Evolutionary conservation across 2,329 filamentous ascomycete genomes (phyloP), one percentile per base, ranked within the genome.

Genomic region (Hymenoscyphus occultus): DNA sequence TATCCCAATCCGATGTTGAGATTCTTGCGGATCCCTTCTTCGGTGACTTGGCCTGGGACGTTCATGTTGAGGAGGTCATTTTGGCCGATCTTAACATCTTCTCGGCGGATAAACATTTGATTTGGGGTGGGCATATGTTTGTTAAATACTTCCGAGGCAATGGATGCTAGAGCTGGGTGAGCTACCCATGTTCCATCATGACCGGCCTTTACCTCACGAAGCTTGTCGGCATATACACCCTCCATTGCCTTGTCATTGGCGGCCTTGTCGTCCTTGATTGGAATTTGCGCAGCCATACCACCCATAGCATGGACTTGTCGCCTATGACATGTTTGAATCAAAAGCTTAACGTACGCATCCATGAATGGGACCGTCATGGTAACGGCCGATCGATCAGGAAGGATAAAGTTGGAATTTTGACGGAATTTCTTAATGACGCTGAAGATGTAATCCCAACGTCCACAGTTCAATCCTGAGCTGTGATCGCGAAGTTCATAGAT

Each of bases 361-460:
- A 99, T 98, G 81, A 99, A 99, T 13, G 95, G 95, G 1, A 94
- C 90, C 13, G 93, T 98, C 95, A 99, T 98, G 72, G 95, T 99
- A 63, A 99, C 92, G 67, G 87, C 84, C 63, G 89, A 89, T 68
- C 95, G 91, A 78, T 99, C 94, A 35, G 95, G 95, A 22, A 99
- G 89, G 64, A 98, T 88, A 77, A 98, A 98, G 81, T 90, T 89
- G 74, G 91, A 84, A 83, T 97, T 95, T 75, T 97, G 88, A 77
- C 95, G 92, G 90, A 98, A 97, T 80, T 96, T 97, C 86, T 99
- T 99, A 84, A 99, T 98, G 76, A 94, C 92, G 78, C 90, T 95
- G 85, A 99, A 99, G 81, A 99, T 98, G 84, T 99, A 99, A 78
- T 99, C 95, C 95, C 95, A 99, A 72, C 95, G 90, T 70, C 95